Evolutionary conservation across 192 early-diverging fungal genomes (phyloP), one percentile per base, ranked within the genome.

Genomic region (Umbelopsis ramanniana): DNA sequence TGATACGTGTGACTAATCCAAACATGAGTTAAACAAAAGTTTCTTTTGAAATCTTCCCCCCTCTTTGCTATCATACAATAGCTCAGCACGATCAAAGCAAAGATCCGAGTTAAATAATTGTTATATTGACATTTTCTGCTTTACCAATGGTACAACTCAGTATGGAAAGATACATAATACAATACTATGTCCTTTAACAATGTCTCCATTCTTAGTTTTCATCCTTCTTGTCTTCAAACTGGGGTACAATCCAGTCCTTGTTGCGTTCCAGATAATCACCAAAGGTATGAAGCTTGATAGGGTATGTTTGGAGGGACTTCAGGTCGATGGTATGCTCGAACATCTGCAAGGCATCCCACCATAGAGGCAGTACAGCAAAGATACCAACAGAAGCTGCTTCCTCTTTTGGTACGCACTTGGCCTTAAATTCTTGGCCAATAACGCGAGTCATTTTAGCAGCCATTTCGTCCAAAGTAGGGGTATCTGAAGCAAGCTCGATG

Each of bases 321-420:
- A 50, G 6, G 15, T 50, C n/a, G 9, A 50, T 15, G 6, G 7
- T 19, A 50, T 50, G 14, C 0, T 50, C 17, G 2, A 17, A 50
- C 48, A 15, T 50, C 5, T 50, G 7, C 48, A 50, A n/a, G 0
- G 19, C 6, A 6, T 50, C 48, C 48, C 48, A 50, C 9, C 17
- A 50, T 50, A 15, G 19, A 5, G 15, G 7, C 0, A 50, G 4
- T 15, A 50, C n/a, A 15, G 6, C 11, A 21, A 6, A 50, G 48
- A 50, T 5, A 21, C 48, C 48, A n/a, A 0, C 5, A 21, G 19
- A 1, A 50, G 4, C 48, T 6, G 68, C 47, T 22, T 69, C 68
- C 29, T 69, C 68, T 14, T 69, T 69, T 17, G 68, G 29, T 33
- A 69, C 48, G 48, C 48, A 3, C 29, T 50, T 33, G 5, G 46